These are phyloP conservation scores for Diaporthe sp. DNA, from an alignment of 2,329 filamentous ascomycete genomes.

Conservation along the genomic window DNA sequence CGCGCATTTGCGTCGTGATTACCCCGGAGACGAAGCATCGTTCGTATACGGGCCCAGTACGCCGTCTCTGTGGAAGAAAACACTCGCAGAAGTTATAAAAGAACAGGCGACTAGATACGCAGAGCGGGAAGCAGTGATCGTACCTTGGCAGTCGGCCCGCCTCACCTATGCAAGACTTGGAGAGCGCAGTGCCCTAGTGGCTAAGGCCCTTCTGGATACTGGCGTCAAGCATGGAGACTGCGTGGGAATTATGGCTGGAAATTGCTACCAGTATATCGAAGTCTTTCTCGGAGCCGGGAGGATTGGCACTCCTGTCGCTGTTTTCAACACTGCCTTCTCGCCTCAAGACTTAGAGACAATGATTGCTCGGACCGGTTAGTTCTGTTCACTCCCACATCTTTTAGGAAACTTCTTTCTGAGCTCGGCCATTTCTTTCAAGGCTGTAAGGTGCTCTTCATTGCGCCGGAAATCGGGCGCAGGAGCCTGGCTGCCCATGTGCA, in stretches of 20 bases:
- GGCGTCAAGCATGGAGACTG: not conserved
- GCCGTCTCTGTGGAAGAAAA: not conserved
- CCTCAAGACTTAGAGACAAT: not conserved
- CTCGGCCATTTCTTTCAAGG: not conserved
- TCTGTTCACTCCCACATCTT: not conserved
- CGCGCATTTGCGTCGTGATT: not conserved
- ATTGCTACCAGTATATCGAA: not conserved
- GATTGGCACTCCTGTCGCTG: not conserved
- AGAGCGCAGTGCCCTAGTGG: not conserved
- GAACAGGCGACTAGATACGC: not conserved
- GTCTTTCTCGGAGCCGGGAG: not conserved
- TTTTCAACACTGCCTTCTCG: not conserved
- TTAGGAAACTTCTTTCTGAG: not conserved
- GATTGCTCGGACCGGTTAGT: not conserved
- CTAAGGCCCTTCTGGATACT: not conserved
- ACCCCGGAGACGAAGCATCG: not conserved
- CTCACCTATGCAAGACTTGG: not conserved
- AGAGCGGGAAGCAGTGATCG: not conserved
- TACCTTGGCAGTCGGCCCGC: not conserved
- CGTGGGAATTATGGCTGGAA: conserved; percentile 1
- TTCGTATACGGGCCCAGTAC: not conserved
- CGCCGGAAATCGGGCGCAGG: not conserved
- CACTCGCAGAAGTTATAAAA: not conserved
- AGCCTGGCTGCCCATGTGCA: not conserved
- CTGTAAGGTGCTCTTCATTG: not conserved